These are phyloP conservation scores for Geotrichum cucujoidarum DNA, from an alignment of 1,139 yeast species.

Conservation along the genomic window DNA sequence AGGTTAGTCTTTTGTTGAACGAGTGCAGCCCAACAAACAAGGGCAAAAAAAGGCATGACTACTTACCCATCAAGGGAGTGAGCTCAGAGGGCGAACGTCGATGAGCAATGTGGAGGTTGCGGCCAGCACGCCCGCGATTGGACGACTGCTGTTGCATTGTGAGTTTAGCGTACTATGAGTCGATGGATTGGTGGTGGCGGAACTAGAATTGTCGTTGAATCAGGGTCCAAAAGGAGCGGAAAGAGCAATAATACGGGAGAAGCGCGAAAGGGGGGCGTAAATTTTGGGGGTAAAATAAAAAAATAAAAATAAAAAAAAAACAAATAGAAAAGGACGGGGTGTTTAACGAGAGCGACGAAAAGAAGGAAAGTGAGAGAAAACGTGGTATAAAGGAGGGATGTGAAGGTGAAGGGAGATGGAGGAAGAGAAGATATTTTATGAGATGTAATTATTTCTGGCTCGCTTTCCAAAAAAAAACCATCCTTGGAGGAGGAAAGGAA, in stretches of 20 bases:
- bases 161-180: not conserved
- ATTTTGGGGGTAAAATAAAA: not conserved
- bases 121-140: conserved; percentile 23
- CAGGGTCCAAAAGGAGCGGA: conserved; percentile 9
- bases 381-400: not conserved
- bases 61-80: conserved; percentile 78
- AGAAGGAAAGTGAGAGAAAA: conserved; percentile 1
- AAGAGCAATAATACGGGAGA: not conserved
- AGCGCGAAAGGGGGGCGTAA: conserved; percentile 1
- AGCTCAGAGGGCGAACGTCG: conserved; percentile 90
- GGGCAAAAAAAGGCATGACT: conserved; percentile 20
- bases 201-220: conserved; percentile 2
- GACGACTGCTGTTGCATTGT: conserved; percentile 17
- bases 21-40: conserved; percentile 1
- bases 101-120: conserved; percentile 76
- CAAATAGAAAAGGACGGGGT: not conserved
- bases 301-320: not conserved
- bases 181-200: conserved; percentile 9
- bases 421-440: not conserved
- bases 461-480: not conserved
- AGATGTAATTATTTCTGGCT: too few relatives aligned
- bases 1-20: too few relatives aligned
- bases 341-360: not conserved
- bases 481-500: not conserved
- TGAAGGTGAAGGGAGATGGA: not conserved